These are phyloP conservation scores for Chaetothyriales sp. DNA, from an alignment of 2,329 filamentous ascomycete genomes.

Conservation along the genomic window DNA sequence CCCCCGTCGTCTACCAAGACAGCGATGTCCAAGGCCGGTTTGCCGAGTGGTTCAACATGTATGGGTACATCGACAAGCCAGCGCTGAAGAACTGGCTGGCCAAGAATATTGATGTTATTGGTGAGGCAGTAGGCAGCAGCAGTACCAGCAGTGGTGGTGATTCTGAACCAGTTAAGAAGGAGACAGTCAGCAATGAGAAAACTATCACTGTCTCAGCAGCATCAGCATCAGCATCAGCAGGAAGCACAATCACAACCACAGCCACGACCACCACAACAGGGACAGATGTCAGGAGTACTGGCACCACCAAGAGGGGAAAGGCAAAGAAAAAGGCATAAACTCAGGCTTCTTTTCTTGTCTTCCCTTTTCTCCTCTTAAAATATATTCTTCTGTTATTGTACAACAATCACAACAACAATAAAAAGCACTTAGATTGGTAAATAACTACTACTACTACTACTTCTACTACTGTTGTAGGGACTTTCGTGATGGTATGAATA, in stretches of 20 bases:
- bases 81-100: slow-evolving; percentile 49
- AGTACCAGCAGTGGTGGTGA: too few relatives aligned
- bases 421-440: too few relatives aligned
- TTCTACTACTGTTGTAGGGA: too few relatives aligned
- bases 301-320: neutral
- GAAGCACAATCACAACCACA: slow-evolving; percentile 22
- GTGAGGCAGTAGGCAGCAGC: slow-evolving; percentile 29
- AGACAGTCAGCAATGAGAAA: slow-evolving; percentile 20
- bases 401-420: neutral
- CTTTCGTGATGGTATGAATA: too few relatives aligned
- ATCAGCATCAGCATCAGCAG: slow-evolving; percentile 27
- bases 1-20: slow-evolving; percentile 23
- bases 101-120: slow-evolving; percentile 40
- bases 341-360: neutral
- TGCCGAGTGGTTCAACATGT: slow-evolving; percentile 43
- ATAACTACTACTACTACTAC: too few relatives aligned
- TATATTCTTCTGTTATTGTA: neutral
- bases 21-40: slow-evolving; percentile 41
- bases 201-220: too few relatives aligned
- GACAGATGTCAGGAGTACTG: neutral
- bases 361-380: neutral
- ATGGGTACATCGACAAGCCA: slow-evolving; percentile 44
- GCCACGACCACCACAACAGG: too few relatives aligned
- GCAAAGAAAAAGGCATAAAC: neutral
- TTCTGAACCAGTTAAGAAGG: too few relatives aligned